phyloP scores from a whole-genome alignment of 2,329 filamentous ascomycete species.

The Setomelanomma holmii region DNA sequence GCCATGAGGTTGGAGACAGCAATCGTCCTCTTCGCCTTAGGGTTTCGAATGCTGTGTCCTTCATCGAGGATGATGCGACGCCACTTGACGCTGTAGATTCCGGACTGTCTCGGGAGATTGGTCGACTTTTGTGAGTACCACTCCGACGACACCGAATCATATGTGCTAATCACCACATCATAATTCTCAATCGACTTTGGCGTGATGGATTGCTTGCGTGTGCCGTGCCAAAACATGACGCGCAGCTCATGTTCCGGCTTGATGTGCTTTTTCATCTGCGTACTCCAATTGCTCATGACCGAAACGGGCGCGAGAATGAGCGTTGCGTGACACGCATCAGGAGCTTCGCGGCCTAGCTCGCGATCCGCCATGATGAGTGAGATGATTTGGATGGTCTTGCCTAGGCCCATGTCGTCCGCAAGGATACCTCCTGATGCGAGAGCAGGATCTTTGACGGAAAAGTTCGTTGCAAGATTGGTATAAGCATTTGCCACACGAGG shows the following conservation, averaged over 20 bases:
- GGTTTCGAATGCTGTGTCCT: slow-evolving; percentile 77
- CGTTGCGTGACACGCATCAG: slow-evolving; percentile 60
- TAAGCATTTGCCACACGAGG: slow-evolving; percentile 54
- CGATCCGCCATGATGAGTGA: slow-evolving; percentile 72
- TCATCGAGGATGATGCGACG: slow-evolving; percentile 63
- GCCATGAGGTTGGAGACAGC: slow-evolving; percentile 73
- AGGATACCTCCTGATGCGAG: slow-evolving; percentile 83
- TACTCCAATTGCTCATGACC: slow-evolving; percentile 90
- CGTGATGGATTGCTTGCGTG: slow-evolving; percentile 58
- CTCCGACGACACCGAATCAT: slow-evolving; percentile 76
- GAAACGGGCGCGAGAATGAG: slow-evolving; percentile 82
- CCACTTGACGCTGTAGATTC: slow-evolving; percentile 72
- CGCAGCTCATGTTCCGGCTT: slow-evolving; percentile 67
- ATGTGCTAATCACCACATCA: slow-evolving; percentile 84
- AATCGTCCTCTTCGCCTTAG: slow-evolving; percentile 72
- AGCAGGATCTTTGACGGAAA: slow-evolving; percentile 65
- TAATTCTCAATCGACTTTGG: slow-evolving; percentile 67
- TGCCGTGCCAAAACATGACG: slow-evolving; percentile 77
- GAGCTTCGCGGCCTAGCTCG: slow-evolving; percentile 27
- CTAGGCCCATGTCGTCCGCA: slow-evolving; percentile 91
- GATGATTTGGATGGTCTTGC: slow-evolving; percentile 88
- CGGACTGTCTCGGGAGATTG: slow-evolving; percentile 33
- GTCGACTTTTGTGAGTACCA: slow-evolving; percentile 58
- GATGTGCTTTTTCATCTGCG: slow-evolving; percentile 78
- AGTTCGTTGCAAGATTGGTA: slow-evolving; percentile 75